Percentiles rank a stretch among this genome's conserved stretches.
phyloP scores from a whole-genome alignment of 2,329 filamentous ascomycete species.

The Pseudogymnoascus pannorum region DNA sequence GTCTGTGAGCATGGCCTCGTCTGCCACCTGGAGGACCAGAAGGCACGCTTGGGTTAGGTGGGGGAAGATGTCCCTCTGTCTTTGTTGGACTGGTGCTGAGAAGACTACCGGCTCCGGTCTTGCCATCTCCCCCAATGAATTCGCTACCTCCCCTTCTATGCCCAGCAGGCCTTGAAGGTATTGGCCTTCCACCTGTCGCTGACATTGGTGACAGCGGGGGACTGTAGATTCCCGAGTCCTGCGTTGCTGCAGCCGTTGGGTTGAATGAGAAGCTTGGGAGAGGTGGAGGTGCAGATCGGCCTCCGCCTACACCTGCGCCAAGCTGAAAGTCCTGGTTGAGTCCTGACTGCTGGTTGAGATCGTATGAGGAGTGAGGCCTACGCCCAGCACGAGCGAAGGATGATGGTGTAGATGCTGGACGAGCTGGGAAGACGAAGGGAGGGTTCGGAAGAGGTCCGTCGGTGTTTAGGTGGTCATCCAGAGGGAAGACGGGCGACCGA shows the following conservation, averaged over 20 bases:
- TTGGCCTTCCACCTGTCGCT: conserved; percentile 20
- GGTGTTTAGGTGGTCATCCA: neutral
- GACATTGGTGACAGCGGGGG: conserved; percentile 50
- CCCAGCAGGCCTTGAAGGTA: conserved; percentile 48
- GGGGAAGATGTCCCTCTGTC: conserved; percentile 49
- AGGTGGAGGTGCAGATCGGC: conserved; percentile 20
- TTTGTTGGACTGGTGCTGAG: conserved; percentile 47
- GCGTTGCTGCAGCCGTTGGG: conserved; percentile 21
- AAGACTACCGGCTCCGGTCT: conserved; percentile 31
- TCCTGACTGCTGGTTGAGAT: conserved; percentile 16
- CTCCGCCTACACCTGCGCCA: conserved; percentile 16
- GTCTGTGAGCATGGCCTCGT: conserved; percentile 70
- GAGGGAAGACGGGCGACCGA: conserved; percentile 9
- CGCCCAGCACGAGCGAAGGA: conserved; percentile 43
- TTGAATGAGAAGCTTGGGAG: conserved; percentile 29
- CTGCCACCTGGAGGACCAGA: conserved; percentile 43
- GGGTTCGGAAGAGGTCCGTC: conserved; percentile 49
- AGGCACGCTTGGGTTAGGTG: conserved; percentile 39
- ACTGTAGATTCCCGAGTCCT: conserved; percentile 39
- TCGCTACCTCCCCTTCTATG: conserved; percentile 78
- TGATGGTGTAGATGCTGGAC: conserved; percentile 41
- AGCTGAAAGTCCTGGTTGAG: conserved; percentile 15
- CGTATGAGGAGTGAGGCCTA: conserved; percentile 39
- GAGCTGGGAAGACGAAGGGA: conserved; percentile 55
- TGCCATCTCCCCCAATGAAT: conserved; percentile 68